Base-by-base conservation (phyloP, 192 early-diverging fungal species). In the Chytriomyces hyalinus region DNA sequence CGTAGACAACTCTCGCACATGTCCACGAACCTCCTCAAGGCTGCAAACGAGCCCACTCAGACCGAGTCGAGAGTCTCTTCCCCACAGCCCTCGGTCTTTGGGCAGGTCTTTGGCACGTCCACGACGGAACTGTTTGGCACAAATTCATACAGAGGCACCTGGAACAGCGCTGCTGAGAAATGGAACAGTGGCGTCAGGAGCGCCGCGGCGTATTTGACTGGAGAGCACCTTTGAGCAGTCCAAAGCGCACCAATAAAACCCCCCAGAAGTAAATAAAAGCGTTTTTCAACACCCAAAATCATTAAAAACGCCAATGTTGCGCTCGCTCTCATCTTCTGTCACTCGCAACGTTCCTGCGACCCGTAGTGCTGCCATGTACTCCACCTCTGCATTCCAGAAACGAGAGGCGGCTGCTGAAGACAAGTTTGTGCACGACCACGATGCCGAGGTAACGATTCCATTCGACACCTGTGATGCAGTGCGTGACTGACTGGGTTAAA, bases 371-470 rank as follows among this genome's bases (percentile, higher is more conserved):
- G 68, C 68, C 11, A 70, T 70, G 68, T 70, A 53, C 49, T 70
- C 68, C 3, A 51, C 68, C 50, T 36, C 36, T 4, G 26, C 28
- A 5, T 75, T 75, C 47, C 43, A 63, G 48, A 57, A 75, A 7
- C 53, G 60, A n/a, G 73, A 75, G 48, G 8, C 48, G 5, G 73
- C 73, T 24, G 46, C 8, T 45, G 73, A 75, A 49, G 20, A 44
- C 46, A 9, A 75, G 49, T 75, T 60, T 46, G 73, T 75, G 6
- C 73, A 75, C 73, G 73, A 75, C 15, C 73, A 75, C 73, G 73
- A 75, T 36, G 24, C n/a, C 17, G 73, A 75, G 63, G 73, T 75
- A 49, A 53, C 26, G 49, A 8, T 8, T 53, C 8, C 53, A 57
- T n/a, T n/a, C 53, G 2, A 36, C 36, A 36, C 3, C 0, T 36